These are phyloP conservation scores for Saccharomycopsis olivae DNA, from an alignment of 805 yeast species.

Conservation along the genomic window DNA sequence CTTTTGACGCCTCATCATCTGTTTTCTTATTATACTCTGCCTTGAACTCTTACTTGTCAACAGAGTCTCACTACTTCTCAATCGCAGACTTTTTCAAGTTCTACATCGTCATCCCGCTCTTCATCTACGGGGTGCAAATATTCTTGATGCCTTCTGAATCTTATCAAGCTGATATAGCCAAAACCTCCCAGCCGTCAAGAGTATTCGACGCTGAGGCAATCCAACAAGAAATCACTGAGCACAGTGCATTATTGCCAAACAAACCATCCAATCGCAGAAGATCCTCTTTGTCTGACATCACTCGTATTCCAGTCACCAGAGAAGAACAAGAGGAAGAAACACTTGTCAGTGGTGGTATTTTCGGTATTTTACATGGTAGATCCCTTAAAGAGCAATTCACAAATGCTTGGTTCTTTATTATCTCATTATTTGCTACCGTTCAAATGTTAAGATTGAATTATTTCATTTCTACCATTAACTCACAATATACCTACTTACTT, in stretches of 20 bases:
- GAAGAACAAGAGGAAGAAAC: slow-evolving; percentile 11
- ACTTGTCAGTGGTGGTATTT: slow-evolving; percentile 35
- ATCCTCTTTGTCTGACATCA: slow-evolving; percentile 16
- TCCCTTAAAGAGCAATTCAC: slow-evolving; percentile 38
- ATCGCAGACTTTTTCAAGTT: slow-evolving; percentile 45
- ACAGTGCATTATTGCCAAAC: slow-evolving; percentile 5
- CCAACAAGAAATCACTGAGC: slow-evolving; percentile 9
- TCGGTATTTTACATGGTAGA: slow-evolving; percentile 69
- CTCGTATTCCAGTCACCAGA: slow-evolving; percentile 8
- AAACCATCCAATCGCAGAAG: slow-evolving; percentile 13
- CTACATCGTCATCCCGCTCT: slow-evolving; percentile 67
- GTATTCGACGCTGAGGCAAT: slow-evolving; percentile 2
- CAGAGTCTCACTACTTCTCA: slow-evolving; percentile 30
- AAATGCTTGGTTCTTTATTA: slow-evolving; percentile 62
- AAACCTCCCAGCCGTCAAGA: not conserved
- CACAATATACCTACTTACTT: slow-evolving; percentile 72
- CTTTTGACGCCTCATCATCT: slow-evolving; percentile 89
- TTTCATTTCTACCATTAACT: slow-evolving; percentile 78
- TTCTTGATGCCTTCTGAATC: slow-evolving; percentile 74
- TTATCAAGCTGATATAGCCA: slow-evolving; percentile 30
- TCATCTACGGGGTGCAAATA: slow-evolving; percentile 63
- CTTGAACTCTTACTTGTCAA: slow-evolving; percentile 29
- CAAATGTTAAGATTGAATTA: slow-evolving; percentile 90
- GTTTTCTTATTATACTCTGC: slow-evolving; percentile 67
- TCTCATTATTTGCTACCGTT: slow-evolving; percentile 69